Conservation (phyloP, 768 basidiomycete species). For the Termitomyces eurrhizus region DNA sequence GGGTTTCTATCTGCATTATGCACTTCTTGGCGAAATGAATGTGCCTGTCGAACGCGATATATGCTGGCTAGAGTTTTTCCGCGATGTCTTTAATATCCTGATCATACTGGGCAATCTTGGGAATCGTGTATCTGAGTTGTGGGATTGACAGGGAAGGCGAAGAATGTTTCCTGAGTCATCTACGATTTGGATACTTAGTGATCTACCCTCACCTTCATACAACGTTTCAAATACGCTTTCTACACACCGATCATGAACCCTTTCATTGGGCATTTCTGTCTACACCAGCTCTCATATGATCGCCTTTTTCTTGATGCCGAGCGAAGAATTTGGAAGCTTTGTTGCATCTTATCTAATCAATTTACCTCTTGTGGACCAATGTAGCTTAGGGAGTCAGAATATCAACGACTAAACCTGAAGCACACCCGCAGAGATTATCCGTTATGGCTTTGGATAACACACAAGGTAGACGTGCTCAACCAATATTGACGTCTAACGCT, state of each 20-base stretch:
- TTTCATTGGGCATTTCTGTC: not conserved
- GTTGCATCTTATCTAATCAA: too few species aligned
- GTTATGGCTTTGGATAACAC: not conserved
- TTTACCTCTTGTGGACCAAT: too few species aligned
- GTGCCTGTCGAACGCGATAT: not conserved
- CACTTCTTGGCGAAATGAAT: constrained; percentile 1
- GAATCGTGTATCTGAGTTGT: not conserved
- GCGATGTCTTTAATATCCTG: not conserved
- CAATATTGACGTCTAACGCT: not conserved
- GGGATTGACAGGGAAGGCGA: constrained; percentile 1
- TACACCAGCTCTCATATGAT: not conserved
- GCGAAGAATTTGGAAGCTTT: not conserved
- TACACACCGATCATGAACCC: too few species aligned
- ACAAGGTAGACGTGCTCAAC: not conserved
- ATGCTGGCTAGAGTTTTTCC: not conserved
- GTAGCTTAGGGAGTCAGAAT: too few species aligned
- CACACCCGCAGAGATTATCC: not conserved
- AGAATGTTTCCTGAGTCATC: too few species aligned
- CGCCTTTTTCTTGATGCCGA: not conserved
- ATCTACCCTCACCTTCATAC: not conserved
- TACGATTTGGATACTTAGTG: too few species aligned
- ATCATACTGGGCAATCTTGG: not conserved
- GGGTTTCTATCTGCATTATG: too few species aligned
- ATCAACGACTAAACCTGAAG: too few species aligned
- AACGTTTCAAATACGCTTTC: not conserved